Percentiles rank a stretch among this genome's conserved stretches.
Conservation (phyloP, 140 eudicot genomes). For the Ambrosia hybrid region DNA sequence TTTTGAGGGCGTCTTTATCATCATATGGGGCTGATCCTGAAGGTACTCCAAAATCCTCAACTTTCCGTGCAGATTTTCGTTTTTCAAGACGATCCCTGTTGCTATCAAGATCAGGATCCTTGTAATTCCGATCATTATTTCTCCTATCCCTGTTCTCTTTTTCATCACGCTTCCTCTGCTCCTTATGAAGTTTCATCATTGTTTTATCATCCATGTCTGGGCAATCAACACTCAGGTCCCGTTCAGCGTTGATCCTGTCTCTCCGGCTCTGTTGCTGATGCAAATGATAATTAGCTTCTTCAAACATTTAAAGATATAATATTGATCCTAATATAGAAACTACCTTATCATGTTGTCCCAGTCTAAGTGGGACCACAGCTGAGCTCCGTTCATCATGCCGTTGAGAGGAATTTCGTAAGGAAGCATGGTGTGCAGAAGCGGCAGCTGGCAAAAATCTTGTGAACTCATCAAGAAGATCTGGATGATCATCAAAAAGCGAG, state of each 20-base stretch:
- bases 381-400: conserved; percentile 84
- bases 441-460: conserved; percentile 74
- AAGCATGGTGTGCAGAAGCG: conserved; percentile 65
- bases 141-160: conserved; percentile 69
- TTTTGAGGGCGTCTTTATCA: conserved; percentile 75
- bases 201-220: conserved; percentile 79
- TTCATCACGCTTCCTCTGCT: conserved; percentile 69
- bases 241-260: conserved; percentile 64
- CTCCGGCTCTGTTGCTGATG: conserved; percentile 58
- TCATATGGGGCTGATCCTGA: conserved; percentile 52
- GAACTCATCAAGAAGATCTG: conserved; percentile 81
- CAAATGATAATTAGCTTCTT: conserved; percentile 10
- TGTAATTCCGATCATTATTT: conserved; percentile 61
- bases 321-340: background rate
- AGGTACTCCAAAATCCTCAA: conserved; percentile 69
- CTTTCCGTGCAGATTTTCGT: conserved; percentile 78
- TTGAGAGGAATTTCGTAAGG: conserved; percentile 48
- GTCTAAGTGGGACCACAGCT: conserved; percentile 47
- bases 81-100: conserved; percentile 67
- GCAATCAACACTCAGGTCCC: conserved; percentile 71
- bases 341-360: conserved; percentile 71
- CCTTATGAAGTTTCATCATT: conserved; percentile 27
- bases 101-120: conserved; percentile 64
- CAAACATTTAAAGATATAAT: background rate
- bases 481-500: conserved; percentile 63